These are phyloP conservation scores for Arthrinium phaeospermum DNA, from an alignment of 2,329 filamentous ascomycete species.

Conservation along the genomic window DNA sequence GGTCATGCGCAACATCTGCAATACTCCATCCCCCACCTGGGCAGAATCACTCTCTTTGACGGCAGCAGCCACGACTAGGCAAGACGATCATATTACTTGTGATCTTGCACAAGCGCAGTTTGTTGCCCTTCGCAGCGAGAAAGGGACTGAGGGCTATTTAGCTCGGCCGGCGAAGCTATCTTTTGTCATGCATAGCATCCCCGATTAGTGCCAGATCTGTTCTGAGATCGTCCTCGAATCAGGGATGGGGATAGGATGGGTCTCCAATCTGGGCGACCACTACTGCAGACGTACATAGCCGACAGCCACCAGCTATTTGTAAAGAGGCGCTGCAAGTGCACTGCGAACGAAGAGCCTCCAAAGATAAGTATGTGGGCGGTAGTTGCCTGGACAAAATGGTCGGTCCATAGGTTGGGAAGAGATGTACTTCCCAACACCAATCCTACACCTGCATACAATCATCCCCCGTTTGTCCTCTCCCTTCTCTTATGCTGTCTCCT, in stretches of 20 bases:
- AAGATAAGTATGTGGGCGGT: too few relatives aligned
- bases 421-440: too few relatives aligned
- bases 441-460: too few relatives aligned
- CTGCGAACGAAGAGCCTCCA: too few relatives aligned
- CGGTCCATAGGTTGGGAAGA: too few relatives aligned
- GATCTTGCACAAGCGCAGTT: background rate
- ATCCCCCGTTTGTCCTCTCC: too few relatives aligned
- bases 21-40: background rate
- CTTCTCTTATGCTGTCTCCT: background rate
- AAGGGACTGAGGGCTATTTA: background rate
- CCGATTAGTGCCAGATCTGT: conserved; percentile 9
- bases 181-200: conserved; percentile 1
- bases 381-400: too few relatives aligned
- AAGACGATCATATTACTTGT: background rate
- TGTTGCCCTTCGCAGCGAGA: background rate
- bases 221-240: conserved; percentile 3
- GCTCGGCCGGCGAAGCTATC: background rate
- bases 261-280: background rate
- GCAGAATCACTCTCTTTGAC: background rate
- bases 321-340: too few relatives aligned
- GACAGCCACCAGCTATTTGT: background rate
- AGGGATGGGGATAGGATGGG: background rate
- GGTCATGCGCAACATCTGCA: background rate
- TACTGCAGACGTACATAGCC: background rate
- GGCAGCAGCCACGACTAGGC: background rate